Evolutionary conservation across 179 eudicot species (phyloP).

Genomic region (Amaranthus tricolor): DNA sequence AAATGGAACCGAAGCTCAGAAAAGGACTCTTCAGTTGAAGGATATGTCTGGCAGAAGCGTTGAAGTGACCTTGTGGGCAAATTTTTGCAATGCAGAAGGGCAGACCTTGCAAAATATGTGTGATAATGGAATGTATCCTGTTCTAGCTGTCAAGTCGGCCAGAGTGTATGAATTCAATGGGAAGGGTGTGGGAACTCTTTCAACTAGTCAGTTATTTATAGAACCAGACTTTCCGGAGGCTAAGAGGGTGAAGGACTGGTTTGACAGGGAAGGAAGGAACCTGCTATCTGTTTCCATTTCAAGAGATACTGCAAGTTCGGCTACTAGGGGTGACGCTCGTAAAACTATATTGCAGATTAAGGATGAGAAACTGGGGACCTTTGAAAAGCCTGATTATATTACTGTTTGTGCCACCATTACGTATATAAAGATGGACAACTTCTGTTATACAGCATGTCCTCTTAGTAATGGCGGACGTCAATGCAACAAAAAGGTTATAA

Average conservation of each 20-base stretch:
- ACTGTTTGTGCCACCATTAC: slow-evolving; percentile 63
- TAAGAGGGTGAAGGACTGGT: slow-evolving; percentile 61
- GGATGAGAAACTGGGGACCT: slow-evolving; percentile 87
- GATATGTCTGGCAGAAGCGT: slow-evolving; percentile 85
- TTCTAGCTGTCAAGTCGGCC: slow-evolving; percentile 73
- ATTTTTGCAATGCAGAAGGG: slow-evolving; percentile 77
- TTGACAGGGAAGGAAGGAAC: slow-evolving; percentile 64
- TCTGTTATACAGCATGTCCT: slow-evolving; percentile 90
- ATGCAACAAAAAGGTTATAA: slow-evolving; percentile 79
- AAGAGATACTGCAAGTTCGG: slow-evolving; percentile 38
- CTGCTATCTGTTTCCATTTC: slow-evolving; percentile 58
- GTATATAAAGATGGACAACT: slow-evolving; percentile 66
- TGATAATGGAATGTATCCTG: slow-evolving; percentile 73
- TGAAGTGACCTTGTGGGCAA: slow-evolving; percentile 87
- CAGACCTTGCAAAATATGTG: slow-evolving; percentile 59
- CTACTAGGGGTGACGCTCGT: slow-evolving; percentile 46
- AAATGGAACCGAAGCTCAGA: slow-evolving; percentile 81
- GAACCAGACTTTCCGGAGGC: slow-evolving; percentile 92
- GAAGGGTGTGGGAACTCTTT: slow-evolving; percentile 70
- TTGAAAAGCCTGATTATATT: slow-evolving; percentile 92
- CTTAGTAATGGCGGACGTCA: slow-evolving; percentile 56
- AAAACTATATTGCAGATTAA: slow-evolving; percentile 81
- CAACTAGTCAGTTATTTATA: slow-evolving; percentile 58
- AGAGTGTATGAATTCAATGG: slow-evolving; percentile 79
- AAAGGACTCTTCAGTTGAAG: slow-evolving; percentile 66